phyloP scores from a whole-genome alignment of 441 rosid species.

The Breynia disticha region DNA sequence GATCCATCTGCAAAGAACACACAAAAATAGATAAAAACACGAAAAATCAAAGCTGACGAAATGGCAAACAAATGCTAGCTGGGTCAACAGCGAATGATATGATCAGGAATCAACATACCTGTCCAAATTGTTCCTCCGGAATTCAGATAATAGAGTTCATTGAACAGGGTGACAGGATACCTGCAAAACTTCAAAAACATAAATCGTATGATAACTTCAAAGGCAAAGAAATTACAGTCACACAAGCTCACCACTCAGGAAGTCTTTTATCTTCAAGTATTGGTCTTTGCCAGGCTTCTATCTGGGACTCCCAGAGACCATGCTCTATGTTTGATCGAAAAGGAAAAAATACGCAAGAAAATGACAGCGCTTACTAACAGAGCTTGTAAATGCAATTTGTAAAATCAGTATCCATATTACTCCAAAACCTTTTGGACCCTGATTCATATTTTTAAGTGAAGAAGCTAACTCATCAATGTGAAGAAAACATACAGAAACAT shows the following conservation, averaged over 20 bases:
- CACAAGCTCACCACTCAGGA: constrained; percentile 62
- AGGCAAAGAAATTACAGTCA: constrained; percentile 2
- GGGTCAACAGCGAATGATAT: background rate
- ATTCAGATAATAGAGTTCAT: constrained; percentile 89
- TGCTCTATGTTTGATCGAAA: constrained; percentile 35
- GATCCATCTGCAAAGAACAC: constrained; percentile 52
- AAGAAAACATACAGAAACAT: constrained; percentile 2
- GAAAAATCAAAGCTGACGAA: background rate
- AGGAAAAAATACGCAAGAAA: background rate
- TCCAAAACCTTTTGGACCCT: too few species aligned
- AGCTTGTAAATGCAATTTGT: too few species aligned
- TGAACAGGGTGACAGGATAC: constrained; percentile 78
- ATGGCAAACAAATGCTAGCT: background rate
- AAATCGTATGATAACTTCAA: constrained; percentile 7
- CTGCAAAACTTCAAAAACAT: constrained; percentile 25
- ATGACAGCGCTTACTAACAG: too few species aligned
- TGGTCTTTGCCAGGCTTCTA: constrained; percentile 88
- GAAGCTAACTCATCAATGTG: background rate
- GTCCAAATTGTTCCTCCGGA: constrained; percentile 93
- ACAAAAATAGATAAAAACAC: background rate
- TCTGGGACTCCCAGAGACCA: constrained; percentile 64
- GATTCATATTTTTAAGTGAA: background rate
- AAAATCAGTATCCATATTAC: too few species aligned
- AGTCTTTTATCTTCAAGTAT: constrained; percentile 77
- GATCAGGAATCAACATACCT: constrained; percentile 26